Conservation (phyloP, 371 early-diverging fungal species). For the Capillidium rhysosporum region DNA sequence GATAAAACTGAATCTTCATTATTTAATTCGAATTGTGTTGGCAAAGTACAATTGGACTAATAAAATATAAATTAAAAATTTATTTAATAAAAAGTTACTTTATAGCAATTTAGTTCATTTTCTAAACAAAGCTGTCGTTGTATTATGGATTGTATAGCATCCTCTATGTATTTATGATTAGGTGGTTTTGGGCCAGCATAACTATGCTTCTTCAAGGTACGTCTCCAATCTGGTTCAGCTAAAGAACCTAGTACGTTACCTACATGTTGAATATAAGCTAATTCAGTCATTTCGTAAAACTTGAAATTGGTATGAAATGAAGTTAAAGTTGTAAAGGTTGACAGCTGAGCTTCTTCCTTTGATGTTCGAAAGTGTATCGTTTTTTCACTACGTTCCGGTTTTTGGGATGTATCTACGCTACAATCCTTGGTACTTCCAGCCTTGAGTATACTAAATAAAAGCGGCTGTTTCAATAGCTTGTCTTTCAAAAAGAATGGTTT, state of each 20-base stretch:
- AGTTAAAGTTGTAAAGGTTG: too few relatives aligned
- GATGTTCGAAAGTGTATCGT: too few relatives aligned
- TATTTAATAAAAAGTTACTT: background rate
- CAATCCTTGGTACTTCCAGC: too few relatives aligned
- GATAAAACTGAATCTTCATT: too few relatives aligned
- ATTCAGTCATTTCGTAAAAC: constrained; percentile 3
- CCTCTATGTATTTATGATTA: background rate
- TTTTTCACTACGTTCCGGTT: too few relatives aligned
- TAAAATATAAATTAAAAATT: background rate
- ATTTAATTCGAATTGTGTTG: too few relatives aligned
- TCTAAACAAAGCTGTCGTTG: background rate
- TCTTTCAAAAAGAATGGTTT: too few relatives aligned
- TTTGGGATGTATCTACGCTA: too few relatives aligned
- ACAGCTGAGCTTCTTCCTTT: too few relatives aligned
- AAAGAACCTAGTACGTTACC: background rate
- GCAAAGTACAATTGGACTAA: background rate
- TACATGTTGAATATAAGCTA: constrained; percentile 1
- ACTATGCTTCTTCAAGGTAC: background rate
- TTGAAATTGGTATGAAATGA: too few relatives aligned
- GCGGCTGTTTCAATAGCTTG: too few relatives aligned
- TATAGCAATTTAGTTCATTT: background rate
- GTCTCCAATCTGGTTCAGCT: constrained; percentile 3
- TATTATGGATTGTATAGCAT: background rate
- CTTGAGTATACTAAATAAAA: too few relatives aligned
- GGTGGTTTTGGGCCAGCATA: constrained; percentile 2